Evolutionary conservation across 176 grass and related monocot species (phyloP), one percentile per base, ranked within the genome.

Genomic region (Metroxylon sagu): DNA sequence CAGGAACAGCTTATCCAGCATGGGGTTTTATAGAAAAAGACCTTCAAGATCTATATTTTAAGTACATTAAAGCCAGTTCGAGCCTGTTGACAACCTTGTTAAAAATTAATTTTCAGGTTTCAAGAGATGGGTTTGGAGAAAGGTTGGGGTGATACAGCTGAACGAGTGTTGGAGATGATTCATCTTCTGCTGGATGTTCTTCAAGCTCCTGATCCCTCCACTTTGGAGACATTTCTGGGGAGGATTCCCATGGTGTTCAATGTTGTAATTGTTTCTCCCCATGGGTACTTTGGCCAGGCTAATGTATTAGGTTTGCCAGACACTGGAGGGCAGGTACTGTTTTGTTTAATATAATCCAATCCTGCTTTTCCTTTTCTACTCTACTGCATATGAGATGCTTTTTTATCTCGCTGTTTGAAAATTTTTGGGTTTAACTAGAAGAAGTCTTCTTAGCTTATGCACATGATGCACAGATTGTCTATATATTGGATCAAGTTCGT

Each of bases 81-180:
- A 14, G 35, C 35, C 35, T 43, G 35, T 43, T 43, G 35, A 43
- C 12, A 43, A 10, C 35, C 35, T 10, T 43, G 35, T 43, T 43
- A 43, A 43, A 12, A 10, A 43, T 14, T 79, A 51, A 61, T 67
- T 69, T 76, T 66, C 74, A 98, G 93, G 60, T 88, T 92, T 79
- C 93, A 98, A 83, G 93, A 88, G 77, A 83, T 86, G 93, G 87
- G 93, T 35, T 85, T 98, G 81, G 93, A 98, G 73, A 92, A 85
- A 77, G 93, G 93, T 50, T 98, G 93, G 93, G 93, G 93, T 57
- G 84, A 98, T 71, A 98, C 87, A 64, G 72, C 93, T 77, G 77
- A 75, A 55, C 52, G 63, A 78, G 84, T 98, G 39, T 79, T 98
- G 56, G 84, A 98, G 74, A 98, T 85, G 93, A 81, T 98, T 59